Base-by-base conservation (phyloP, 352 stramenopile genomes). In the Globisporangium acanthophoron region DNA sequence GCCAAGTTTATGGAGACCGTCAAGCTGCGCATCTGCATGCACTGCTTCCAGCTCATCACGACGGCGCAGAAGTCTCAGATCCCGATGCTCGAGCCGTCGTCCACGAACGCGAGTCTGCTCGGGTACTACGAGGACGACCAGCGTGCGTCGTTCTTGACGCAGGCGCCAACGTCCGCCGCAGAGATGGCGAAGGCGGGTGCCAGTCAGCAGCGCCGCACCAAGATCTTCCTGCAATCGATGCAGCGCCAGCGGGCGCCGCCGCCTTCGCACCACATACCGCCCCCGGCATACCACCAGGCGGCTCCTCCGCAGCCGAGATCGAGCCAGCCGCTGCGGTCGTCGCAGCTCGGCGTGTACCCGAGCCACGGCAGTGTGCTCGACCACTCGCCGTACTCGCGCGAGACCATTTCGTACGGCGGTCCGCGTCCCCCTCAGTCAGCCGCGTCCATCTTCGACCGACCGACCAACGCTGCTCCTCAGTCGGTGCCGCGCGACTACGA, bases 21-120 rank as follows among this genome's bases (percentile, higher is more conserved):
- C 54, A 92, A 92, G 61, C 65, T 95, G 13, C 83, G 85, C 29
- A 89, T 95, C 35, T 95, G 85, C 57, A 85, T 93, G 74, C 82
- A 85, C 58, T 95, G 85, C 65, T 95, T 88, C 62, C 76, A 92
- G 50, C 37, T 73, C 45, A 85, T 95, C 58, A 89, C 85, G 29
- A 78, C 80, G n/a, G 80, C 73, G 5, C 66, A 74, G 9, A 81
- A 88, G 61, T 61, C 71, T 5, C 66, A 71, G 44, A 71, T 73
- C 21, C 70, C 76, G 1, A 59, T 89, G 11, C 61, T 80, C 9
- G 73, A 89, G 54, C 66, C 69, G n/a, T 65, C 73, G 6, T 89
- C 80, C 3, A 85, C 74, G 3, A 66, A 73, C 40, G 62, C 87
- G 47, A 89, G 76, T 52, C 68, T 92, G 44, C 65, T 92, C 8